Base-by-base conservation (phyloP, 176 grass and related monocot genomes). In the Eleusine indica region DNA sequence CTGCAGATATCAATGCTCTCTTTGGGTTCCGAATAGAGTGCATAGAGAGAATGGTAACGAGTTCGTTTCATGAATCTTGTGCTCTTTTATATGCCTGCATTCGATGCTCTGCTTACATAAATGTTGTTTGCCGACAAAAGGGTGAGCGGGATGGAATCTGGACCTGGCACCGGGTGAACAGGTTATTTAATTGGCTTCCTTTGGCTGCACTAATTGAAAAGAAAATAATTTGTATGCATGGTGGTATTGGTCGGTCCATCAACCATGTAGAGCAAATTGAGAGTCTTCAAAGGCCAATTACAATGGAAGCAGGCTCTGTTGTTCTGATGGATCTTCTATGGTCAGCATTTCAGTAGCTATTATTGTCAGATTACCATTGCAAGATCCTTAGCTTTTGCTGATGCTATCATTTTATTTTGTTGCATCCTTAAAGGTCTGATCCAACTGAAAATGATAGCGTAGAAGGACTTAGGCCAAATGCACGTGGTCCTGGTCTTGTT, bases 191-290 rank as follows among this genome's bases (percentile, higher is more conserved):
- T 86, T 96, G 96, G 96, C 87, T 96, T 78, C 96, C 96, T 87
- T 92, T 96, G 74, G 89, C 96, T 83, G 96, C 96, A 46, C 75
- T 99, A 89, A 96, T 99, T 61, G 96, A 99, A 81, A 93, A 93
- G 85, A 96, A 99, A 85, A 99, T 99, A 86, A 99, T 99, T 10
- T 96, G 96, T 80, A 99, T 99, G 96, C 96, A 99, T 87, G 96
- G 96, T 89, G 96, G 96, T 44, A 99, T 99, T 66, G 96, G 96
- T 30, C 87, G 96, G 48, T 99, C 96, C 57, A 99, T 99, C 68
- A 99, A 99, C 79, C 96, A 99, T 80, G 76, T 99, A 47, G 96
- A 99, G 80, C 96, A 99, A 89, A 99, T 99, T 49, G 93, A 96
- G 71, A 96, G 85, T 88, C 91, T 99, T 67, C 93, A 99, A 71